Conservation (phyloP, 768 basidiomycete genomes). For the Coprinopsis cinerea region DNA sequence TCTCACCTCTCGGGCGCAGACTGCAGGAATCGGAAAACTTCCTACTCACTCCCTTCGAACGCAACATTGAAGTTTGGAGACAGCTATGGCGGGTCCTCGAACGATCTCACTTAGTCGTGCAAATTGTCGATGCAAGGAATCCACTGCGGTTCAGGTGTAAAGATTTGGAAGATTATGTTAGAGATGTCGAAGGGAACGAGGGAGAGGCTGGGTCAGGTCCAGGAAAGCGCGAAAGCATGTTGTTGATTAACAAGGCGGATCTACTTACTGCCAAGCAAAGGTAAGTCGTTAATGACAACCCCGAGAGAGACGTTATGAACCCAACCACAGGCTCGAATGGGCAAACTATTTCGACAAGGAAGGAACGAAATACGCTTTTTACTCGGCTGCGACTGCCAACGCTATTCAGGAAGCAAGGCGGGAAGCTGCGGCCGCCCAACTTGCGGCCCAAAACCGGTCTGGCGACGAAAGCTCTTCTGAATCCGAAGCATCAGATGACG, state of each 20-base stretch:
- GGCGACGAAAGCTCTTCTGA: constrained; percentile 11
- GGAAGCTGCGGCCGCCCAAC: constrained; percentile 34
- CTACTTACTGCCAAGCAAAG: constrained; percentile 82
- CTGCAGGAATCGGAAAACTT: constrained; percentile 84
- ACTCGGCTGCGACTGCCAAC: constrained; percentile 84
- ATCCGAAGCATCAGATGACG: constrained; percentile 13
- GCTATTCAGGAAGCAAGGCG: constrained; percentile 74
- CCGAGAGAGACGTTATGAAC: constrained; percentile 2
- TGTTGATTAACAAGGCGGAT: constrained; percentile 96
- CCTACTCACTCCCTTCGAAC: constrained; percentile 93
- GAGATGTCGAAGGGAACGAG: constrained; percentile 77
- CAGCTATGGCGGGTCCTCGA: constrained; percentile 97
- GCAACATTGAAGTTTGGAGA: constrained; percentile 97
- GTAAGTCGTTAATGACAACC: constrained; percentile 30
- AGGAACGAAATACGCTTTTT: constrained; percentile 80
- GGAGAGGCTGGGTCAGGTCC: constrained; percentile 74
- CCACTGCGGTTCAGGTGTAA: constrained; percentile 90
- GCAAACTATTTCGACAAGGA: constrained; percentile 85
- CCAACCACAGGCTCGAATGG: constrained; percentile 66
- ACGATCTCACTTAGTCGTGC: constrained; percentile 88
- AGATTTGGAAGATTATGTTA: constrained; percentile 82
- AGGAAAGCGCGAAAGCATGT: constrained; percentile 65
- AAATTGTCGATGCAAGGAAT: constrained; percentile 96
- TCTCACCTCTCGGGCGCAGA: constrained; percentile 32
- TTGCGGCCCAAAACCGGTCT: constrained; percentile 10